phyloP scores from a whole-genome alignment of 2,329 filamentous ascomycete genomes.

The Lomentospora prolificans region DNA sequence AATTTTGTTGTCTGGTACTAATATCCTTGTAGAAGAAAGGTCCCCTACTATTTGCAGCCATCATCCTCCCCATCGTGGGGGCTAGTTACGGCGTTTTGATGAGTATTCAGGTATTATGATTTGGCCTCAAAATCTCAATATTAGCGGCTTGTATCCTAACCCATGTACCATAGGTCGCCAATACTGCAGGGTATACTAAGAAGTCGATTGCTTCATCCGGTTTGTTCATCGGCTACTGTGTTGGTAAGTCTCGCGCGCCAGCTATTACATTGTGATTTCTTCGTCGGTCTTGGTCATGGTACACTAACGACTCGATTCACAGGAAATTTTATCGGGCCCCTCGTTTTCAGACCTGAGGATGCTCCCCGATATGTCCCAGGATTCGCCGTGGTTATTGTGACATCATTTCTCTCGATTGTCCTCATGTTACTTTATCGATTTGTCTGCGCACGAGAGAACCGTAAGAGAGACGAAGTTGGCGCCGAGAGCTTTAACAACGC shows the following conservation, averaged over 20 bases:
- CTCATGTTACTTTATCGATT: not conserved
- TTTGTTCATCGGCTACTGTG: not conserved
- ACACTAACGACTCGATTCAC: not conserved
- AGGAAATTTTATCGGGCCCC: not conserved
- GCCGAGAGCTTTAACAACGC: not conserved
- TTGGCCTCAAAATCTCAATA: too few species aligned
- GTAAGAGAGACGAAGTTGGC: not conserved
- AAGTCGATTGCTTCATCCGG: not conserved
- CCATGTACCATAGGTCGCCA: not conserved
- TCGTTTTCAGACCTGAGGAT: not conserved
- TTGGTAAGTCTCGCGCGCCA: not conserved
- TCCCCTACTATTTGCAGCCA: not conserved
- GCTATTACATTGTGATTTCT: too few species aligned
- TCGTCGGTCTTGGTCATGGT: too few species aligned
- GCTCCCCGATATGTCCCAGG: not conserved
- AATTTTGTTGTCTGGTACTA: not conserved
- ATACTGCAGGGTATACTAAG: not conserved
- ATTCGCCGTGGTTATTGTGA: not conserved
- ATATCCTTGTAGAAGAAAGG: not conserved
- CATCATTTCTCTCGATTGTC: not conserved
- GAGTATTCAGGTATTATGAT: not conserved
- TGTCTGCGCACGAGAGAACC: not conserved
- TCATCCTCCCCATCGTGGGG: not conserved
- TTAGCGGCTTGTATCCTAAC: not conserved
- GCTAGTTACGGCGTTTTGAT: not conserved